Evolutionary conservation across 768 basidiomycete species (phyloP).

Genomic region (Strobilomyces dryophilus): DNA sequence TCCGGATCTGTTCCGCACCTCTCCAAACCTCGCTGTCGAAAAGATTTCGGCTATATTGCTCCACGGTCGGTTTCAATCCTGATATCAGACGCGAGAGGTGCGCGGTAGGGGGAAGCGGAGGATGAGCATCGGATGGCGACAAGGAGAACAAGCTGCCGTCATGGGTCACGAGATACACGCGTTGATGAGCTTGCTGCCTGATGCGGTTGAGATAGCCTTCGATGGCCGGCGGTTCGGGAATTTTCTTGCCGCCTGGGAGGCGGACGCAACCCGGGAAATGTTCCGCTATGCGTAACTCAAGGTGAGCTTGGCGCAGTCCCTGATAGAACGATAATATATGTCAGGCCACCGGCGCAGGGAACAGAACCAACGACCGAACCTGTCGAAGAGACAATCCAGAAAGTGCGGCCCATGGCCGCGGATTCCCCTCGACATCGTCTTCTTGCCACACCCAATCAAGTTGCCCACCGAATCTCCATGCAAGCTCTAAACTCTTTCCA

Average conservation of each 20-base stretch:
- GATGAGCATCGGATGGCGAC: conserved; percentile 48
- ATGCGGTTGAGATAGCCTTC: conserved; percentile 86
- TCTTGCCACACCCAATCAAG: conserved; percentile 87
- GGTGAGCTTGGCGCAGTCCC: conserved; percentile 43
- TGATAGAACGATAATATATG: conserved; percentile 13
- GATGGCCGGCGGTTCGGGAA: conserved; percentile 74
- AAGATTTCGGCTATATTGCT: conserved; percentile 33
- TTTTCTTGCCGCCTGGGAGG: conserved; percentile 35
- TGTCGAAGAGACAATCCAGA: conserved; percentile 72
- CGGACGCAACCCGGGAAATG: conserved; percentile 55
- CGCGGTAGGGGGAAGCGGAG: conserved; percentile 65
- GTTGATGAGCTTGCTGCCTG: conserved; percentile 52
- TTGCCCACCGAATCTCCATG: conserved; percentile 70
- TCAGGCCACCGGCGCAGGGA: conserved; percentile 10
- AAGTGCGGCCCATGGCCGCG: conserved; percentile 68
- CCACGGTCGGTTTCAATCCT: conserved; percentile 25
- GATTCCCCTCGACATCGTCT: conserved; percentile 57
- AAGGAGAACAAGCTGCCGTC: conserved; percentile 69
- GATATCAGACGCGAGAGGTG: conserved; percentile 30
- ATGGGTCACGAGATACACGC: conserved; percentile 68
- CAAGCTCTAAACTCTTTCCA: conserved; percentile 65
- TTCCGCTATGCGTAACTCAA: conserved; percentile 72
- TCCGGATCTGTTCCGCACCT: conserved; percentile 58
- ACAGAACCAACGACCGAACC: conserved; percentile 37
- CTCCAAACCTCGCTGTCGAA: conserved; percentile 54